Conservation (phyloP, 129 eudicot species). For the Apium graveolens region DNA sequence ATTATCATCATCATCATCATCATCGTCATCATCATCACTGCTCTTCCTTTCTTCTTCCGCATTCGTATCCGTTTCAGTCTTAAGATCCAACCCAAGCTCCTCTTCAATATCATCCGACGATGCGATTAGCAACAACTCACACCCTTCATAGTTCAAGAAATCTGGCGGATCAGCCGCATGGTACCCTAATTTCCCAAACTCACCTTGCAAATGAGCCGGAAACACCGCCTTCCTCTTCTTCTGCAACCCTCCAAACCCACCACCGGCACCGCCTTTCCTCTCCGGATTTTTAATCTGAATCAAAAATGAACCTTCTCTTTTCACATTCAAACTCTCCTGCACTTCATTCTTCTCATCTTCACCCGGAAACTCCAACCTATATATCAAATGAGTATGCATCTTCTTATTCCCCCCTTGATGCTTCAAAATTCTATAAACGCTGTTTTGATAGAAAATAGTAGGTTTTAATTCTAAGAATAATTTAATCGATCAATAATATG, state of each 20-base stretch:
- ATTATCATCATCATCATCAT: too few species aligned
- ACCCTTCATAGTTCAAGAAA: constrained; percentile 49
- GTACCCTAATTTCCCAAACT: constrained; percentile 21
- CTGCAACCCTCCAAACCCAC: constrained; percentile 26
- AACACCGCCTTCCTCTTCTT: constrained; percentile 37
- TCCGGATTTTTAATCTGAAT: constrained; percentile 43
- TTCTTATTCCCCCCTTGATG: constrained; percentile 22
- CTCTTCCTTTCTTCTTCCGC: constrained; percentile 15
- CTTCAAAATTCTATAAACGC: constrained; percentile 37
- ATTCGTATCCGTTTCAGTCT: constrained; percentile 19
- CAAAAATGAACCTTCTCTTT: constrained; percentile 35
- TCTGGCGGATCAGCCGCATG: constrained; percentile 45
- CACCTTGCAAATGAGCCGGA: constrained; percentile 43
- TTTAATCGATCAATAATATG: too few species aligned
- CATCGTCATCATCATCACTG: neutral
- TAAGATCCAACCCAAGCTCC: constrained; percentile 37
- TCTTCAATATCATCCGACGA: constrained; percentile 38
- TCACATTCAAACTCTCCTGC: constrained; percentile 29
- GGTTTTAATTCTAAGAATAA: too few species aligned
- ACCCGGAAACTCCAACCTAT: constrained; percentile 35
- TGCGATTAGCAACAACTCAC: constrained; percentile 43
- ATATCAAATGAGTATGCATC: constrained; percentile 38
- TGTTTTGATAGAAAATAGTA: too few species aligned
- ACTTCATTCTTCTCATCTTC: constrained; percentile 19
- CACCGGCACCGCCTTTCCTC: neutral